Evolutionary conservation across 2,329 filamentous ascomycete genomes (phyloP), one percentile per base, ranked within the genome.

Genomic region (Fusarium buharicum): DNA sequence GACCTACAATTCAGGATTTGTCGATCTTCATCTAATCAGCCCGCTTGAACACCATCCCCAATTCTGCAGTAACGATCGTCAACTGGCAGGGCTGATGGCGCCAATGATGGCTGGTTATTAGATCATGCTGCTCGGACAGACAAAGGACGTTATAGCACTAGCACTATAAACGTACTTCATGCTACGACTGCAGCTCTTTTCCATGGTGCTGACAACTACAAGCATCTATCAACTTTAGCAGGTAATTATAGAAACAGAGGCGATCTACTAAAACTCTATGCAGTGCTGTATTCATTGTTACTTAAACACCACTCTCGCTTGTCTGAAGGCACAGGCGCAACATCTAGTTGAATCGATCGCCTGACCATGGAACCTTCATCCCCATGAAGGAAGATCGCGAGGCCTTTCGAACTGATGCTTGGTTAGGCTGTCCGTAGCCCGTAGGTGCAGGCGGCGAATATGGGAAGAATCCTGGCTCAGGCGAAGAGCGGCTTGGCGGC

Each of bases 351-450:
- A 60, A 60, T 1, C 55, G 40, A 1, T 33, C 24, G 4, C 59
- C 59, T 13, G 59, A 45, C 59, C 59, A 64, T 0, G 59, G 54
- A 28, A 55, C 59, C 36, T 63, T 64, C 59, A 63, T 63, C 0
- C 59, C 59, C 50, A 63, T 60, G 20, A 63, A 63, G 0, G 59
- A 64, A 11, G 48, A 33, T 2, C 59, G 36, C 3, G 56, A 59
- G 2, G 56, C 47, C 20, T 60, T 55, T 2, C 45, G 40, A 7
- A 9, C 20, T 2, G 44, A 20, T 7, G 55, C 59, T 6, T 47
- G 45, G 13, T 18, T 40, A 10, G 37, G 12, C 11, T 50, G 36
- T 14, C 43, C 45, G 11, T 37, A 52, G 13, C 27, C 17, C 10
- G 17, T 5, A 22, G 27, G 18, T 24, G 44, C 28, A n/a, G 56